Conservation (phyloP, 495 filamentous ascomycete species). For the Hypoxylon cercidicola region DNA sequence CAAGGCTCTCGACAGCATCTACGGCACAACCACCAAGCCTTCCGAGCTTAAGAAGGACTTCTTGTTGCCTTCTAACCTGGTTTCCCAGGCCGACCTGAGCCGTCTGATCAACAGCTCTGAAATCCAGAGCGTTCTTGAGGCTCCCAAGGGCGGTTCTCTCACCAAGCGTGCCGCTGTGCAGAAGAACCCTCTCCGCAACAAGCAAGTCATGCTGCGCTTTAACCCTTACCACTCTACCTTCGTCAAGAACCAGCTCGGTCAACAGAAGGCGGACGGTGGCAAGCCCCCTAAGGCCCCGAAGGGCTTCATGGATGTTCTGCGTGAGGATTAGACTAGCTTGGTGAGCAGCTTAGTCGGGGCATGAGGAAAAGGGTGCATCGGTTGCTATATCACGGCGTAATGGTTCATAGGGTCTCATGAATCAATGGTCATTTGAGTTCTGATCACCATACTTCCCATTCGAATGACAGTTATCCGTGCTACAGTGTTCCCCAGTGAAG, state of each 20-base stretch:
- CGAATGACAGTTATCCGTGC: conserved; percentile 6
- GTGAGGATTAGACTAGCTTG: conserved; percentile 56
- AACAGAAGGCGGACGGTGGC: conserved; percentile 52
- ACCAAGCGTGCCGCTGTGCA: conserved; percentile 91
- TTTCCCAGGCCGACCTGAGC: conserved; percentile 90
- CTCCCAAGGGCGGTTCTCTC: conserved; percentile 85
- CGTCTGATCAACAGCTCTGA: conserved; percentile 99
- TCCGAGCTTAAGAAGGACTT: conserved; percentile 97
- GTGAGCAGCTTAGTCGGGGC: conserved; percentile 48
- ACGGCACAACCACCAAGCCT: conserved; percentile 86
- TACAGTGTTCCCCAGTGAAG: not conserved
- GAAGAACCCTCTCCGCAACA: conserved; percentile 99
- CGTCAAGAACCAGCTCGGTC: conserved; percentile 70
- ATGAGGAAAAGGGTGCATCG: conserved; percentile 37
- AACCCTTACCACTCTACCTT: conserved; percentile 96
- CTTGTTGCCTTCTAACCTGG: conserved; percentile 87
- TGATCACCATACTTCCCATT: conserved; percentile 39
- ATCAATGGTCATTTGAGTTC: conserved; percentile 49
- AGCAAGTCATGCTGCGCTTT: conserved; percentile 94
- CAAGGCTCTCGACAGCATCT: conserved; percentile 93
- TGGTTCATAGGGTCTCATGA: conserved; percentile 48
- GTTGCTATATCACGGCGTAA: conserved; percentile 47
- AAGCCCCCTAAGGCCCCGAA: conserved; percentile 49
- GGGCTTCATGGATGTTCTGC: conserved; percentile 51
- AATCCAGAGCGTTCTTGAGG: conserved; percentile 91